These are phyloP conservation scores for Volutella citrinella DNA, from an alignment of 2,329 filamentous ascomycete genomes.

Conservation along the genomic window DNA sequence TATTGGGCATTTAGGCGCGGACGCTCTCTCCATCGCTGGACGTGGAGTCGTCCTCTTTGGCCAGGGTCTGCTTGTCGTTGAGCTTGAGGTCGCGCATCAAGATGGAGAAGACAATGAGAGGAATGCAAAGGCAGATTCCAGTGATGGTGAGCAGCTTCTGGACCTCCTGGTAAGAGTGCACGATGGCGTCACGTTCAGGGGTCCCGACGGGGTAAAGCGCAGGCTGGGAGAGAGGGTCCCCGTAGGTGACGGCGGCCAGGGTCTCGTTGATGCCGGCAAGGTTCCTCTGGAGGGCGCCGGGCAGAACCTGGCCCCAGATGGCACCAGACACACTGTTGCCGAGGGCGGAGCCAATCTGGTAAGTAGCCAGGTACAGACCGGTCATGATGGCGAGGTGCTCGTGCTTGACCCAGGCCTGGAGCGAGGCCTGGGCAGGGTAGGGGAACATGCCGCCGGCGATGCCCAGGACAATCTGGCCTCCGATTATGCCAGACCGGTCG, in stretches of 20 bases:
- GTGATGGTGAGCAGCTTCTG: slow-evolving; percentile 47
- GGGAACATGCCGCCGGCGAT: slow-evolving; percentile 62
- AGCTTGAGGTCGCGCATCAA: slow-evolving; percentile 44
- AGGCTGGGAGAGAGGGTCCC: slow-evolving; percentile 34
- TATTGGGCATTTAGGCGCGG: too few relatives aligned
- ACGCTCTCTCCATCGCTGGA: not conserved
- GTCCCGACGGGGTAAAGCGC: slow-evolving; percentile 39
- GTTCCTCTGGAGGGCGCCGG: slow-evolving; percentile 39
- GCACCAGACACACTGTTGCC: slow-evolving; percentile 60
- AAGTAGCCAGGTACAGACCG: slow-evolving; percentile 59
- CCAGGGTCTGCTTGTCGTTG: slow-evolving; percentile 43
- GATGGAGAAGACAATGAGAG: slow-evolving; percentile 43
- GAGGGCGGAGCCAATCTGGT: slow-evolving; percentile 60
- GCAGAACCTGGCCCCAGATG: slow-evolving; percentile 60
- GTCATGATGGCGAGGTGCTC: slow-evolving; percentile 62
- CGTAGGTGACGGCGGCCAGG: slow-evolving; percentile 34
- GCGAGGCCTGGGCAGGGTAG: slow-evolving; percentile 44
- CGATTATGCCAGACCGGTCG: slow-evolving; percentile 56
- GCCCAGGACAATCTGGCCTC: slow-evolving; percentile 60
- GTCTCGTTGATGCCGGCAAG: slow-evolving; percentile 34
- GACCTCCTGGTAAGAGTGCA: slow-evolving; percentile 43
- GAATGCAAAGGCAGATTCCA: slow-evolving; percentile 47
- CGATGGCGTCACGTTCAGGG: slow-evolving; percentile 40
- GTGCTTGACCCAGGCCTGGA: slow-evolving; percentile 41
- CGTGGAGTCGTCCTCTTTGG: slow-evolving; percentile 25